These are phyloP conservation scores for Fraxinus cuspidata DNA, from an alignment of 257 asterid genomes.

Conservation along the genomic window DNA sequence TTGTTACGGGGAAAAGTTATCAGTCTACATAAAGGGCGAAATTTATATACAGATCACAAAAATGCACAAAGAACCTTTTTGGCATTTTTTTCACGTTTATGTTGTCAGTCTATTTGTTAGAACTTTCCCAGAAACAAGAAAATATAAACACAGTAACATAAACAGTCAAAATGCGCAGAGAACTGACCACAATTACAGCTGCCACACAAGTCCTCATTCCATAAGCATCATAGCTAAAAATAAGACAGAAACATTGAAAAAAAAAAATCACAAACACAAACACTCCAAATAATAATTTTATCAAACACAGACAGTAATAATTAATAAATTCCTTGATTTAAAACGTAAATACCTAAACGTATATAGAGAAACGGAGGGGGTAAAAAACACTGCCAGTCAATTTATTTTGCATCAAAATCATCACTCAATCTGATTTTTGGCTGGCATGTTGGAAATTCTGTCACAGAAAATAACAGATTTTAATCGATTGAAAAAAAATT, in stretches of 20 bases:
- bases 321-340: no score
- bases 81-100: not conserved
- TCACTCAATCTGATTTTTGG: not conserved
- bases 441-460: not conserved
- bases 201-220: slow-evolving; percentile 84
- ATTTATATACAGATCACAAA: not conserved
- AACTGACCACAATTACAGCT: slow-evolving; percentile 76
- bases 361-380: not conserved
- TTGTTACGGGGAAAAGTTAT: no score
- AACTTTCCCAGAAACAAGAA: not conserved
- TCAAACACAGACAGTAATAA: not conserved
- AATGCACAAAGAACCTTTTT: not conserved
- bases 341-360: no score
- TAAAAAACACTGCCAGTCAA: not conserved
- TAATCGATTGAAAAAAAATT: not conserved
- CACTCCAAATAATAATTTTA: not conserved
- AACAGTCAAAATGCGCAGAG: not conserved
- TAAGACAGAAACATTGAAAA: slow-evolving; percentile 16
- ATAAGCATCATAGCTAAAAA: slow-evolving; percentile 63
- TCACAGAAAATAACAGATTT: no score
- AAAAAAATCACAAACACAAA: not conserved
- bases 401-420: not conserved
- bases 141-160: not conserved
- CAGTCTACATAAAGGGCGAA: no score
- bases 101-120: not conserved